Percentiles rank a stretch among this genome's conserved stretches.
phyloP scores from a whole-genome alignment of 2,329 filamentous ascomycete genomes.

The Colletotrichum karsti region DNA sequence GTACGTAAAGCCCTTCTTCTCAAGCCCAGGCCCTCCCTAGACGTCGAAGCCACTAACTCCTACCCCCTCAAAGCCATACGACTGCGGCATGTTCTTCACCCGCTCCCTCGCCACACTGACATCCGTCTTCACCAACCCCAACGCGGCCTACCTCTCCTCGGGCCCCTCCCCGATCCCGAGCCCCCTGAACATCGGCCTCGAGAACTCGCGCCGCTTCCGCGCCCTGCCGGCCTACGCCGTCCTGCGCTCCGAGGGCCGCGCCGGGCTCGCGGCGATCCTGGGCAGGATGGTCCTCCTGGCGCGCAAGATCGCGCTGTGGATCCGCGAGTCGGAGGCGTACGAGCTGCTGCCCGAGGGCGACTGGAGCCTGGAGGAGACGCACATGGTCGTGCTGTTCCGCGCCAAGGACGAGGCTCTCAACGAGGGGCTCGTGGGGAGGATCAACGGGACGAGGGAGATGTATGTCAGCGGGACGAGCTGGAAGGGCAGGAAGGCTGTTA shows the following conservation, averaged over 20 bases:
- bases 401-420: conserved; percentile 73
- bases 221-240: conserved; percentile 90
- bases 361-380: conserved; percentile 59
- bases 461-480: conserved; percentile 87
- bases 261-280: conserved; percentile 76
- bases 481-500: conserved; percentile 76
- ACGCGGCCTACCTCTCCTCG: conserved; percentile 78
- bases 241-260: conserved; percentile 75
- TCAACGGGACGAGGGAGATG: conserved; percentile 78
- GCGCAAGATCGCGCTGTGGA: conserved; percentile 69
- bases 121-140: conserved; percentile 81
- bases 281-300: conserved; percentile 77
- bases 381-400: conserved; percentile 76
- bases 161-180: conserved; percentile 67
- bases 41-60: background rate
- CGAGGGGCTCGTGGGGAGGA: conserved; percentile 69
- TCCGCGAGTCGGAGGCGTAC: conserved; percentile 69
- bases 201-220: conserved; percentile 91
- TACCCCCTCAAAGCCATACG: conserved; percentile 72
- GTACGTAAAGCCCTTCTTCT: conserved; percentile 49
- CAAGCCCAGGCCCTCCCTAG: background rate
- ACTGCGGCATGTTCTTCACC: conserved; percentile 90
- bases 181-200: conserved; percentile 85
- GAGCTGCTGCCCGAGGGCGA: conserved; percentile 68
- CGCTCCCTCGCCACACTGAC: conserved; percentile 66